Conservation (phyloP, 805 yeast genomes). For the Kuraishia hungarica region DNA sequence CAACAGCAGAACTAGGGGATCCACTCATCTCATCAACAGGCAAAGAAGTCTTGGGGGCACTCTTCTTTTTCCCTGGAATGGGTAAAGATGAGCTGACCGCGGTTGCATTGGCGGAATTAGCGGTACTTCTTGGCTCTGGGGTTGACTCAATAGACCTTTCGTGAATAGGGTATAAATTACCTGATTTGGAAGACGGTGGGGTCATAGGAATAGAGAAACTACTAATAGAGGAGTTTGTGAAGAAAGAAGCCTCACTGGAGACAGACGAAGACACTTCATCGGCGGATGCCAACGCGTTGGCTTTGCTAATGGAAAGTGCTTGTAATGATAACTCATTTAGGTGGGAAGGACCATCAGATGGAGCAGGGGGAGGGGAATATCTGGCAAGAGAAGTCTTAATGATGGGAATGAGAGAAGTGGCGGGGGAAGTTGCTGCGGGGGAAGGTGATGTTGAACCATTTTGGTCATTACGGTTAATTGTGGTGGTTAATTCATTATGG, state of each 20-base stretch:
- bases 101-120: neutral
- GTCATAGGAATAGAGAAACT: neutral
- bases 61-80: neutral
- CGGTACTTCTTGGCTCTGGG: conserved; percentile 12
- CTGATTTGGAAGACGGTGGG: neutral
- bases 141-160: conserved; percentile 25
- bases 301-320: conserved; percentile 18
- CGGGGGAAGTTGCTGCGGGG: neutral
- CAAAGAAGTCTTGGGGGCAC: neutral
- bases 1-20: neutral
- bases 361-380: neutral
- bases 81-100: neutral
- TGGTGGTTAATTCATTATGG: neutral
- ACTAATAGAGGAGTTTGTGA: conserved; percentile 16
- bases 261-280: conserved; percentile 30
- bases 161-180: conserved; percentile 22
- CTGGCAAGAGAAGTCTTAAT: neutral
- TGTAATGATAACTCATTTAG: conserved; percentile 26
- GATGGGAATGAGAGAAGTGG: neutral
- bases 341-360: conserved; percentile 17
- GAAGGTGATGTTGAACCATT: neutral
- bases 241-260: conserved; percentile 30
- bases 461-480: neutral
- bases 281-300: conserved; percentile 15
- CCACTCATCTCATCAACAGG: neutral